These are phyloP conservation scores for Dendrobium catenatum DNA, from an alignment of 106 monocot species.

Conservation along the genomic window DNA sequence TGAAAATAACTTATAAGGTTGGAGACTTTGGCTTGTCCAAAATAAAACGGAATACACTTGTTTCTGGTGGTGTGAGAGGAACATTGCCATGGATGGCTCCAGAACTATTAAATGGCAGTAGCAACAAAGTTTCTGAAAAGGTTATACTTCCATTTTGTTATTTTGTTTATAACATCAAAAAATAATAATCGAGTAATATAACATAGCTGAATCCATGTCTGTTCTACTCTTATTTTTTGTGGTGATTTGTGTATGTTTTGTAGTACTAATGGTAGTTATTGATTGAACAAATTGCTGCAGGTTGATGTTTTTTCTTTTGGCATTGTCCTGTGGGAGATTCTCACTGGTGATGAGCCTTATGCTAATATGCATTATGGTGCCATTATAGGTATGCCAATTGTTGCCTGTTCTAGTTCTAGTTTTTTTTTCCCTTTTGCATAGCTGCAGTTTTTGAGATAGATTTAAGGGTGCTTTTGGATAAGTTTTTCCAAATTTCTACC, in stretches of 20 bases:
- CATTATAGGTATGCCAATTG: slow-evolving; percentile 69
- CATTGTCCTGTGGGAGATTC: slow-evolving; percentile 99
- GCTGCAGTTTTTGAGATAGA: too few species aligned
- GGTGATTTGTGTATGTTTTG: too few species aligned
- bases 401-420: neutral
- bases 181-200: neutral
- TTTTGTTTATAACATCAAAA: neutral
- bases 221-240: neutral
- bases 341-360: slow-evolving; percentile 91
- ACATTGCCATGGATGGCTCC: slow-evolving; percentile 99
- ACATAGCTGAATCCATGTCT: neutral
- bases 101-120: slow-evolving; percentile 63
- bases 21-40: slow-evolving; percentile 91
- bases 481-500: too few species aligned
- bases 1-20: slow-evolving; percentile 32
- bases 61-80: slow-evolving; percentile 93
- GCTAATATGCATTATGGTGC: slow-evolving; percentile 93
- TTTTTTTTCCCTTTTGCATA: too few species aligned
- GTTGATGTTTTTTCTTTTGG: slow-evolving; percentile 96
- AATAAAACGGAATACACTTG: slow-evolving; percentile 85
- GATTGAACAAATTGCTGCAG: slow-evolving; percentile 22
- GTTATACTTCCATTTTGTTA: slow-evolving; percentile 17
- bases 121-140: slow-evolving; percentile 94
- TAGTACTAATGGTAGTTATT: neutral
- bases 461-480: too few species aligned